Evolutionary conservation across 75 land plant genomes (phyloP).

Genomic region (Pinus taeda): DNA sequence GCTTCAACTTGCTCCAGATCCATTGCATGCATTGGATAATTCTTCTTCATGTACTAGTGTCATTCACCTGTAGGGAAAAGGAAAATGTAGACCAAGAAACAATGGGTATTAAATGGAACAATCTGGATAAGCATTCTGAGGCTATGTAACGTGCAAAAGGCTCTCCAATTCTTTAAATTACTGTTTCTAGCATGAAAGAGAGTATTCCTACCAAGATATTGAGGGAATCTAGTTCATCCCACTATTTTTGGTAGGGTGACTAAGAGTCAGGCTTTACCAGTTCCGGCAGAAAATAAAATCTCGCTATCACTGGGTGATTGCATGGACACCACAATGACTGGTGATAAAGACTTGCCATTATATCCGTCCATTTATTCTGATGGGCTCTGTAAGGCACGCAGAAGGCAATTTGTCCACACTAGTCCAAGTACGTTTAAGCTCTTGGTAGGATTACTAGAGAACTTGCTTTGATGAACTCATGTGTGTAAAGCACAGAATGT

Average conservation of each 20-base stretch:
- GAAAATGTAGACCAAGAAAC: background rate
- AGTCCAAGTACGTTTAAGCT: background rate
- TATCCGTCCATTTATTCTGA: background rate
- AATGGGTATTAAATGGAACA: conserved; percentile 1
- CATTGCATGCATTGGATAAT: conserved; percentile 58
- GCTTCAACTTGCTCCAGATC: conserved; percentile 97
- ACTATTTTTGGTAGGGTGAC: background rate
- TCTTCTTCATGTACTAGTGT: conserved; percentile 67
- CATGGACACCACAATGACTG: background rate
- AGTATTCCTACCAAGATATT: background rate
- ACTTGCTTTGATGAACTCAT: background rate
- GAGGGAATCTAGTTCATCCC: background rate
- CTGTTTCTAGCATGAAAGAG: background rate
- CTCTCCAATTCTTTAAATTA: background rate
- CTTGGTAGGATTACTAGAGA: background rate
- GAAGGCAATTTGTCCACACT: background rate
- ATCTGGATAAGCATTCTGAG: conserved; percentile 7
- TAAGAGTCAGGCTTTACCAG: background rate
- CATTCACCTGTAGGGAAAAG: conserved; percentile 47
- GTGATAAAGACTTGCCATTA: conserved; percentile 1
- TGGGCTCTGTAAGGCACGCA: background rate
- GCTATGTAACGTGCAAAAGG: background rate
- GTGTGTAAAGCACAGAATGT: background rate
- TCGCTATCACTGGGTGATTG: background rate
- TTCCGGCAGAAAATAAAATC: background rate